A percentile compares a stretch with the other conserved stretches of the same genome.
Conservation (phyloP, 2,329 filamentous ascomycete genomes). For the Gaeumannomyces tritici region DNA sequence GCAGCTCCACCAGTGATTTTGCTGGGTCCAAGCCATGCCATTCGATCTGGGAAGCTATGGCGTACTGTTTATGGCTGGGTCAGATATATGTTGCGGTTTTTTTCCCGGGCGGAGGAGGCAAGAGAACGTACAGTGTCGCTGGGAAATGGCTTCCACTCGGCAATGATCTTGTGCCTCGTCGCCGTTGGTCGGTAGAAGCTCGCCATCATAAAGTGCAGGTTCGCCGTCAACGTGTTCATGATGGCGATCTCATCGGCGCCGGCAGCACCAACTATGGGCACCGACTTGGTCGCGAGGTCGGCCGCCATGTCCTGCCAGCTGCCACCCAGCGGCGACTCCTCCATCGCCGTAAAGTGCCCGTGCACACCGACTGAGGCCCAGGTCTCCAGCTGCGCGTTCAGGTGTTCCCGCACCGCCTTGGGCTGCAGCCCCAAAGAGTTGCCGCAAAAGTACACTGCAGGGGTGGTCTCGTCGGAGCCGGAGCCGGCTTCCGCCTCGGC, state of each 20-base stretch:
- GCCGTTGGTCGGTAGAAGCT: conserved; percentile 69
- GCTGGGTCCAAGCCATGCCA: conserved; percentile 59
- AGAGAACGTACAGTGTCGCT: conserved; percentile 54
- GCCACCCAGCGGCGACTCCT: conserved; percentile 55
- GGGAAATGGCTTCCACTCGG: conserved; percentile 87
- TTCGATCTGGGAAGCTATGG: conserved; percentile 69
- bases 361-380: conserved; percentile 81
- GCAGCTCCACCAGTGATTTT: conserved; percentile 64
- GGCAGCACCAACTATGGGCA: conserved; percentile 65
- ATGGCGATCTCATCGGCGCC: conserved; percentile 62
- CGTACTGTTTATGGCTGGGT: conserved; percentile 45
- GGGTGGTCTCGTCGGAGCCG: conserved; percentile 39
- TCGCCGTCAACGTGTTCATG: conserved; percentile 80
- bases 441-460: conserved; percentile 73
- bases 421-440: conserved; percentile 86
- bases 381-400: conserved; percentile 66
- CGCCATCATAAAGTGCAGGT: conserved; percentile 73
- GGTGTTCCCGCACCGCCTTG: conserved; percentile 51
- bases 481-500: conserved; percentile 21
- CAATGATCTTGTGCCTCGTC: conserved; percentile 64
- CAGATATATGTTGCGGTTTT: neutral
- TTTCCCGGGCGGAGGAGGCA: neutral
- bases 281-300: conserved; percentile 58
- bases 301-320: conserved; percentile 81
- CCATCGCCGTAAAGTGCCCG: conserved; percentile 67